phyloP scores from a whole-genome alignment of 345 rosid species.

The Hibiscus trionum region DNA sequence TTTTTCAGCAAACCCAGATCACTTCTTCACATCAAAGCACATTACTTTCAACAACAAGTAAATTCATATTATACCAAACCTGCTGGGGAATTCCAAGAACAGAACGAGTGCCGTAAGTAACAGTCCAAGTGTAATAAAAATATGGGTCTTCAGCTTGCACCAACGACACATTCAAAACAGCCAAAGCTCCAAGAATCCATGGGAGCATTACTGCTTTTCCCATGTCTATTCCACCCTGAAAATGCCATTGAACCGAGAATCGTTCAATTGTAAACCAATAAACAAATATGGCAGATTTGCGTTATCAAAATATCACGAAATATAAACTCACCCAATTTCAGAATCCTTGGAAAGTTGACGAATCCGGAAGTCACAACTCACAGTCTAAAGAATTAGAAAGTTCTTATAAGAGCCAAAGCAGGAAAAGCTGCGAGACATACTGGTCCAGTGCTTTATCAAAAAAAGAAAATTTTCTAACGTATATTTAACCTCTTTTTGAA shows the following conservation, averaged over 20 bases:
- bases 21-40: constrained; percentile 5
- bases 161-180: constrained; percentile 29
- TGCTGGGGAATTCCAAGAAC: constrained; percentile 84
- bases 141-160: constrained; percentile 80
- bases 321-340: not conserved
- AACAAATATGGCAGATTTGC: not conserved
- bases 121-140: constrained; percentile 77
- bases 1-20: constrained; percentile 4
- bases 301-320: not conserved
- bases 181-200: constrained; percentile 33
- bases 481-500: too few species aligned
- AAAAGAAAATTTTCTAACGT: too few species aligned
- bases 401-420: constrained; percentile 8
- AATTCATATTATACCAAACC: constrained; percentile 29
- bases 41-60: not conserved
- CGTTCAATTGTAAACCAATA: not conserved
- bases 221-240: constrained; percentile 17
- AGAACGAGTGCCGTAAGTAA: constrained; percentile 66
- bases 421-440: constrained; percentile 4
- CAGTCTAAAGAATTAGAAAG: not conserved
- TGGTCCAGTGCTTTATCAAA: too few species aligned
- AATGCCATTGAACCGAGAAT: constrained; percentile 5
- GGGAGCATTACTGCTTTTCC: constrained; percentile 22
- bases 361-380: not conserved
- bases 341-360: not conserved